Base-by-base conservation (phyloP, 441 rosid species). In the Pelargonium cotyledonis region DNA sequence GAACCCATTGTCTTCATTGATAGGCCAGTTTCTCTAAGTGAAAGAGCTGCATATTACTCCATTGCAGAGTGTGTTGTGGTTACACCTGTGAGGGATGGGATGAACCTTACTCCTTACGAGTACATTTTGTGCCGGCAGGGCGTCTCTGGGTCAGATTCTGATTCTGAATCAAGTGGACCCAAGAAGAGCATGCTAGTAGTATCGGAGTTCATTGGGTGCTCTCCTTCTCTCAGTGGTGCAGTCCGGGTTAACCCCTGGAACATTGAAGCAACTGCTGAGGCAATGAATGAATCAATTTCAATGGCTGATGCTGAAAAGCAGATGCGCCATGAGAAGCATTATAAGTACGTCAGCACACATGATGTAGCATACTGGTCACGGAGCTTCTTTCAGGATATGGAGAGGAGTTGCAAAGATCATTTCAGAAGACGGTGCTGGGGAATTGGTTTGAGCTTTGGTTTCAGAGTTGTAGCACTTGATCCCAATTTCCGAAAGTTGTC, bases 31-130 rank as follows among this genome's bases (percentile, higher is more conserved):
- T 81, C 95, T 35, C 87, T 88, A 8, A 77, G 84, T 74, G 91
- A 88, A 76, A 82, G 85, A 77, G 77, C 84, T 44, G 95, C 95
- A 12, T 86, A 88, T 75, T 83, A 81, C 76, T 82, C 88, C 5
- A 49, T 88, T 68, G 87, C 94, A 0, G 94, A 88, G 80, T 88
- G 91, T 66, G 89, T 85, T 67, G 90, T 86, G 55, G 91, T 88
- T 72, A 81, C 95, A 29, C 91, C 95, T 73, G 95, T 88, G 72
- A 85, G 95, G 76, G 95, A 88, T 79, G 95, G 91, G 53, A 85
- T 88, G 95, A 88, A 88, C 80, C 95, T 88, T 63, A 88, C 86
- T 31, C 95, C 91, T 1, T 88, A 88, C 0, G 91, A 88, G 79
- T 88, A 88, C 74, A 80, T 88, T 69, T 89, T 88, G 6, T 85